Evolutionary conservation across 1,284 basidiomycete genomes (phyloP).

Genomic region (Sanghuangporus weigelae): DNA sequence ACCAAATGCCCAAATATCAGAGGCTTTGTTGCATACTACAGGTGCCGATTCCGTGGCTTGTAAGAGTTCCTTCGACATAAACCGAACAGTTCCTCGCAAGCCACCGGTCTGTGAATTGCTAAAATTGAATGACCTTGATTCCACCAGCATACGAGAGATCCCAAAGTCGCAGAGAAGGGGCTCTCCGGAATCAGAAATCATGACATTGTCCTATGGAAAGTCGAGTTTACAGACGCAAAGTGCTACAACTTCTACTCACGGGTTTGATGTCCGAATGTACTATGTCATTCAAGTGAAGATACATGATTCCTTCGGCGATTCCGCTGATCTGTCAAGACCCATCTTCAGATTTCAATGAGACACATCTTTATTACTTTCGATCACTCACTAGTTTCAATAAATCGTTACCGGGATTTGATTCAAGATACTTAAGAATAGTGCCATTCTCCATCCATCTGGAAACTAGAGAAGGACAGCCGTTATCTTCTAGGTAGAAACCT

Average conservation of each 20-base stretch:
- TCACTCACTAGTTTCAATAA: not conserved
- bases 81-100: not conserved
- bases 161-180: constrained; percentile 7
- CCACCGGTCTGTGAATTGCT: not conserved
- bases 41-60: not conserved
- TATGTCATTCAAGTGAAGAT: not conserved
- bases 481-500: not conserved
- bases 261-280: constrained; percentile 8
- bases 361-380: not conserved
- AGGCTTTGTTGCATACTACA: not conserved
- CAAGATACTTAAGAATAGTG: not conserved
- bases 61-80: not conserved
- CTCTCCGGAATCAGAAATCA: constrained; percentile 1
- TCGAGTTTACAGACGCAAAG: not conserved
- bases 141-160: constrained; percentile 1
- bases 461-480: not conserved
- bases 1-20: constrained; percentile 3
- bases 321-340: not conserved
- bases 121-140: not conserved
- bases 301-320: constrained; percentile 1
- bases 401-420: not conserved
- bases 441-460: not conserved
- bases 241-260: not conserved
- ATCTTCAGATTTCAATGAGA: not conserved
- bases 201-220: not conserved